Evolutionary conservation across 1,139 yeast species (phyloP).

Genomic region (Yamadazyma sp.): DNA sequence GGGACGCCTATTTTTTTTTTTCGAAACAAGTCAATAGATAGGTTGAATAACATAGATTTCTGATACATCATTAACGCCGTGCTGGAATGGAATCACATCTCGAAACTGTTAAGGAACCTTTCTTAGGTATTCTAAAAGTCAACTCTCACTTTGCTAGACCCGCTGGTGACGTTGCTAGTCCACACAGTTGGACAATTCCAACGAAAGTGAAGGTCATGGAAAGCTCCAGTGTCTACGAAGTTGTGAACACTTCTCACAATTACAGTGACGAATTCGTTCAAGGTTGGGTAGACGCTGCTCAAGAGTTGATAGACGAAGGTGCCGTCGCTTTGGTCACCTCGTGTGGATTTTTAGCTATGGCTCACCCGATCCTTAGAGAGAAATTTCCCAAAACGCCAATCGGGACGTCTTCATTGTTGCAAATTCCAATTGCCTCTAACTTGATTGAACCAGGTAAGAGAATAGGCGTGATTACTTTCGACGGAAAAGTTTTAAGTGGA

Average conservation of each 20-base stretch:
- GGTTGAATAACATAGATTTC: too few species aligned
- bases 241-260: conserved; percentile 15
- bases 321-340: conserved; percentile 21
- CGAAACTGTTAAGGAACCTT: conserved; percentile 5
- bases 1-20: not conserved
- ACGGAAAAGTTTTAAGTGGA: conserved; percentile 18
- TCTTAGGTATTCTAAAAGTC: conserved; percentile 14
- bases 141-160: conserved; percentile 21
- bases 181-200: conserved; percentile 20
- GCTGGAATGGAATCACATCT: not conserved
- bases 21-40: too few species aligned
- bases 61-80: too few species aligned
- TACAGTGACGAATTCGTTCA: conserved; percentile 18
- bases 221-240: conserved; percentile 18
- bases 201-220: conserved; percentile 17
- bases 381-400: conserved; percentile 23
- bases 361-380: conserved; percentile 21
- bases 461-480: conserved; percentile 28
- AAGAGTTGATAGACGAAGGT: conserved; percentile 17
- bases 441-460: conserved; percentile 18
- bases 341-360: conserved; percentile 24
- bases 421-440: conserved; percentile 23
- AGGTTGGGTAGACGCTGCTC: conserved; percentile 16
- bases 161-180: conserved; percentile 26
- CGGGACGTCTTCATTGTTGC: conserved; percentile 27